These are phyloP conservation scores for Litsea cubeba DNA, from an alignment of 164 flowering plant genomes.

Conservation along the genomic window DNA sequence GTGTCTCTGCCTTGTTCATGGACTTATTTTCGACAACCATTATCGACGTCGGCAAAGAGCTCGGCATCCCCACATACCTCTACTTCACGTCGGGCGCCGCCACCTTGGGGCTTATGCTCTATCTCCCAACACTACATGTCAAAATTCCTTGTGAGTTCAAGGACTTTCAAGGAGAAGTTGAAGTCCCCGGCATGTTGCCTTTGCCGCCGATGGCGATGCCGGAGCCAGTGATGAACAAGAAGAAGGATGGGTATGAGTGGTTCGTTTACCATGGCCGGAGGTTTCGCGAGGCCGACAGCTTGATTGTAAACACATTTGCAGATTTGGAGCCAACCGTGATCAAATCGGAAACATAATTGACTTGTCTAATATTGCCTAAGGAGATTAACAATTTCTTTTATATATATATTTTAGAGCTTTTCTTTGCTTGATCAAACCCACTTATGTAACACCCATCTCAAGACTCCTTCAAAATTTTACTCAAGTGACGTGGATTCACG, in stretches of 20 bases:
- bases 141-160: not conserved
- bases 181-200: conserved; percentile 11
- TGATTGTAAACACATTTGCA: conserved; percentile 11
- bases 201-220: conserved; percentile 10
- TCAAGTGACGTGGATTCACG: too few relatives aligned
- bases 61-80: conserved; percentile 32
- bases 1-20: conserved; percentile 11
- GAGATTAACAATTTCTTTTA: too few relatives aligned
- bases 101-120: conserved; percentile 6
- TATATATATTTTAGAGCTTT: too few relatives aligned
- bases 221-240: not conserved
- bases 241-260: not conserved
- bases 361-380: too few relatives aligned
- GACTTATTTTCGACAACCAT: conserved; percentile 27
- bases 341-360: not conserved
- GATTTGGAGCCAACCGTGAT: conserved; percentile 2
- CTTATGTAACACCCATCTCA: too few relatives aligned
- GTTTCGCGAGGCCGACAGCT: conserved; percentile 1
- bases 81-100: conserved; percentile 14
- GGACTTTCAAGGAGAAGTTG: conserved; percentile 1
- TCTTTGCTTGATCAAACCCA: too few relatives aligned
- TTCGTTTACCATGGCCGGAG: conserved; percentile 1
- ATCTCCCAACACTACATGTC: not conserved
- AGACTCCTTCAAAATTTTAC: too few relatives aligned
- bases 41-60: conserved; percentile 32